Percentiles rank a stretch among this genome's conserved stretches.
These are phyloP conservation scores for Galerina marginata DNA, from an alignment of 768 basidiomycete species.

Conservation along the genomic window DNA sequence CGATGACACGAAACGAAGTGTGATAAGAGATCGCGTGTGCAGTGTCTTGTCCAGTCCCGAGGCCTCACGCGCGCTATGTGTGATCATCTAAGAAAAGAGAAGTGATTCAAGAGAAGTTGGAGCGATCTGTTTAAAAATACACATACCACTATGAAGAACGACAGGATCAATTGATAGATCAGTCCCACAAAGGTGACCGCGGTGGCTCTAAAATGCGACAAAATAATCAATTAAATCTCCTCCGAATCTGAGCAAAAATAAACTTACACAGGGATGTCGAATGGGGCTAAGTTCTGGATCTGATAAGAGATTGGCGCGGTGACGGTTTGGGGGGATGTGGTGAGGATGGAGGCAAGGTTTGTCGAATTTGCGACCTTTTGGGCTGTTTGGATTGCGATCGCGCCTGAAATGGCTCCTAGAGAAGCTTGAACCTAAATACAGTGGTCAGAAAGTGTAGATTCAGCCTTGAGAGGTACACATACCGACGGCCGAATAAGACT, in stretches of 20 bases:
- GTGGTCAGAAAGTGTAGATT: neutral
- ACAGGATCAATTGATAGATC: slow-evolving; percentile 55
- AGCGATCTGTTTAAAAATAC: neutral
- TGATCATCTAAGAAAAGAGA: slow-evolving; percentile 33
- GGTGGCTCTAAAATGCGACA: slow-evolving; percentile 42
- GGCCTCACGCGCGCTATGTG: slow-evolving; percentile 31
- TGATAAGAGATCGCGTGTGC: slow-evolving; percentile 32
- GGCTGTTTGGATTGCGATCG: slow-evolving; percentile 38
- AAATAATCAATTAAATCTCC: neutral
- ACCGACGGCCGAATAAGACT: slow-evolving; percentile 38
- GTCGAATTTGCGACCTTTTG: slow-evolving; percentile 32
- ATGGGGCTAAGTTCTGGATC: slow-evolving; percentile 57
- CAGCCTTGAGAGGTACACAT: slow-evolving; percentile 2
- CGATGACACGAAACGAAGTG: slow-evolving; percentile 29
- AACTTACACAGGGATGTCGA: slow-evolving; percentile 61
- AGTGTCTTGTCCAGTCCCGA: slow-evolving; percentile 33
- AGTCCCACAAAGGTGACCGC: slow-evolving; percentile 60
- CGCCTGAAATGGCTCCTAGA: slow-evolving; percentile 38
- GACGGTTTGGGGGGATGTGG: slow-evolving; percentile 54
- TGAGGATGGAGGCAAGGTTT: slow-evolving; percentile 41
- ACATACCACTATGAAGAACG: slow-evolving; percentile 49
- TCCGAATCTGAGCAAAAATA: neutral
- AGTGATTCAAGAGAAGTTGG: neutral
- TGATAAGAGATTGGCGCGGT: slow-evolving; percentile 53
- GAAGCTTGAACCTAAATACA: slow-evolving; percentile 36